These are phyloP conservation scores for Zygosaccharomyces siamensis DNA, from an alignment of 805 yeast species.

Conservation along the genomic window DNA sequence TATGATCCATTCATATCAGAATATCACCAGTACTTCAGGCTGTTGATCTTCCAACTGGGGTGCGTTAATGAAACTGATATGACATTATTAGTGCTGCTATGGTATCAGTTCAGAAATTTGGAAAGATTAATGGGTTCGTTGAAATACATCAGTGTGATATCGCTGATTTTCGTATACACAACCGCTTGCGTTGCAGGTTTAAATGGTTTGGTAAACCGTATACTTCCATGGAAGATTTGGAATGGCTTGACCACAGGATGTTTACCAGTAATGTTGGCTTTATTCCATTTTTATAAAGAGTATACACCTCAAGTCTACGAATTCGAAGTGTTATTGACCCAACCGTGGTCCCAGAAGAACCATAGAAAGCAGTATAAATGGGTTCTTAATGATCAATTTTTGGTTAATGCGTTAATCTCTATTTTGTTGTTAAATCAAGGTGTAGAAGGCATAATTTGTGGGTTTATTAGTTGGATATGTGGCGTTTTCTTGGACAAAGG, in stretches of 20 bases:
- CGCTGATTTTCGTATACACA: constrained; percentile 46
- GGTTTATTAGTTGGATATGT: constrained; percentile 40
- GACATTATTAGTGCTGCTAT: constrained; percentile 41
- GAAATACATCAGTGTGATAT: constrained; percentile 46
- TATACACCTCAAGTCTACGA: constrained; percentile 41
- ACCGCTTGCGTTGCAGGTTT: constrained; percentile 36
- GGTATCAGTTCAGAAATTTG: constrained; percentile 49
- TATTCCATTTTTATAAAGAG: constrained; percentile 39
- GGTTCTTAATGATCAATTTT: constrained; percentile 35
- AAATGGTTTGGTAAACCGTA: constrained; percentile 29
- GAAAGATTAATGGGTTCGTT: constrained; percentile 56
- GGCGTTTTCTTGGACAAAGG: constrained; percentile 43
- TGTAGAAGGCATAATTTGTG: constrained; percentile 36
- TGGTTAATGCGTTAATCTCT: constrained; percentile 30
- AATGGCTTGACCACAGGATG: constrained; percentile 41
- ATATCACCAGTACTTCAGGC: constrained; percentile 56
- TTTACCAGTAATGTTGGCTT: constrained; percentile 37
- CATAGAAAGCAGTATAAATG: constrained; percentile 20
- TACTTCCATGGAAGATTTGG: constrained; percentile 40
- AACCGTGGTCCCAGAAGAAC: constrained; percentile 17
- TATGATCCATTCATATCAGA: constrained; percentile 47
- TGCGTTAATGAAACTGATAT: constrained; percentile 59
- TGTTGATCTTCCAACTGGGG: constrained; percentile 45
- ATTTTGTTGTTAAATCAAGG: constrained; percentile 44
- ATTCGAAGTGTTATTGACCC: constrained; percentile 37